Evolutionary conservation across 129 eudicot genomes (phyloP).

Genomic region (Gnaphalium uliginosum): DNA sequence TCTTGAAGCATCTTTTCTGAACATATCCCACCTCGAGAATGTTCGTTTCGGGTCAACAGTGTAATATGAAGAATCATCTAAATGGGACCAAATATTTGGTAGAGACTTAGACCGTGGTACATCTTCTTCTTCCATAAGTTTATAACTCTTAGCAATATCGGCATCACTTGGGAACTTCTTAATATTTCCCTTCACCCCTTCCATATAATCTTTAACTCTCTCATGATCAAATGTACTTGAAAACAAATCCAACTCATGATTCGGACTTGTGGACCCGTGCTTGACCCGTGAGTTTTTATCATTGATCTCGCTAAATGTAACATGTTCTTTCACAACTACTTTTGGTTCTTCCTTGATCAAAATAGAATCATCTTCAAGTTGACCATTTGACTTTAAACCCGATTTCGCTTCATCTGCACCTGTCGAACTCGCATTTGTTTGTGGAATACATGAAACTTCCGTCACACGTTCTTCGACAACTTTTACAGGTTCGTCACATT

Average conservation of each 20-base stretch:
- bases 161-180: slow-evolving; percentile 39
- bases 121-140: slow-evolving; percentile 36
- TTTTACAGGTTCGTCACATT: slow-evolving; percentile 11
- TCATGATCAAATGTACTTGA: slow-evolving; percentile 29
- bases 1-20: slow-evolving; percentile 33
- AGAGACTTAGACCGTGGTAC: slow-evolving; percentile 47
- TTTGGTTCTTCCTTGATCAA: slow-evolving; percentile 28
- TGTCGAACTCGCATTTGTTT: slow-evolving; percentile 19
- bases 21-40: slow-evolving; percentile 36
- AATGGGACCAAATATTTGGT: slow-evolving; percentile 47
- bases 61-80: slow-evolving; percentile 35
- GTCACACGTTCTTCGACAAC: not conserved
- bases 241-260: slow-evolving; percentile 22
- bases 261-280: slow-evolving; percentile 16
- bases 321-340: slow-evolving; percentile 55
- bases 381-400: slow-evolving; percentile 26
- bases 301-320: slow-evolving; percentile 59
- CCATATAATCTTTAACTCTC: slow-evolving; percentile 19
- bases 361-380: slow-evolving; percentile 34
- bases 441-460: slow-evolving; percentile 14
- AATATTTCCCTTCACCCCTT: slow-evolving; percentile 29
- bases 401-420: slow-evolving; percentile 19
- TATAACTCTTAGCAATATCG: slow-evolving; percentile 36
- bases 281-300: slow-evolving; percentile 23
- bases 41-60: slow-evolving; percentile 38